Conservation (phyloP, 208 protist species). For the Crithidia thermophila region DNA sequence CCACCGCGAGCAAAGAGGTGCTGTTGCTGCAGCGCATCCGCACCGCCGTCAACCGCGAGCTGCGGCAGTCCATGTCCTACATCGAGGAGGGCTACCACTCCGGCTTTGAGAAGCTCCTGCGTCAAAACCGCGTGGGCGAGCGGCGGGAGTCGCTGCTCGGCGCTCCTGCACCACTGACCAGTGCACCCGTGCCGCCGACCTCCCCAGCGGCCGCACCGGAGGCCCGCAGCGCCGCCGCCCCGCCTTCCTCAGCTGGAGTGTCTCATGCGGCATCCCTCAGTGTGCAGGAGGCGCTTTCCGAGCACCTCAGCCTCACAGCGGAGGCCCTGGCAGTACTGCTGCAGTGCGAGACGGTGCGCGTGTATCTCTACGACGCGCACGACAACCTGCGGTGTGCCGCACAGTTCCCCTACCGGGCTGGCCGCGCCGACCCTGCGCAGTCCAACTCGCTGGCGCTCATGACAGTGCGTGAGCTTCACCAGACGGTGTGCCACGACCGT, state of each 20-base stretch:
- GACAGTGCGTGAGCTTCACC: constrained; percentile 81
- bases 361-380: constrained; percentile 87
- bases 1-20: neutral
- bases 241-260: too few relatives aligned
- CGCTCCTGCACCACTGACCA: neutral
- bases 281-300: constrained; percentile 38
- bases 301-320: constrained; percentile 64
- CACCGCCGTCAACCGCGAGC: constrained; percentile 55
- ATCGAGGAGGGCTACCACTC: constrained; percentile 82
- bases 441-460: constrained; percentile 76
- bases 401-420: constrained; percentile 55
- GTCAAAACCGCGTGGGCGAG: constrained; percentile 21
- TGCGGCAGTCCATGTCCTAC: constrained; percentile 65
- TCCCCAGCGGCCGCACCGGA: neutral
- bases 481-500: constrained; percentile 67
- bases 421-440: constrained; percentile 64
- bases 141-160: neutral
- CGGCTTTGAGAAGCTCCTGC: constrained; percentile 58
- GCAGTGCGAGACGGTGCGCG: constrained; percentile 82
- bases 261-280: neutral
- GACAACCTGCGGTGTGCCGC: constrained; percentile 68
- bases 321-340: constrained; percentile 80
- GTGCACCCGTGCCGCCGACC: neutral
- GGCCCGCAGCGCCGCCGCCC: neutral
- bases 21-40: constrained; percentile 68